Evolutionary conservation across 164 flowering plant genomes (phyloP).

Genomic region (Berberis vulgaris): DNA sequence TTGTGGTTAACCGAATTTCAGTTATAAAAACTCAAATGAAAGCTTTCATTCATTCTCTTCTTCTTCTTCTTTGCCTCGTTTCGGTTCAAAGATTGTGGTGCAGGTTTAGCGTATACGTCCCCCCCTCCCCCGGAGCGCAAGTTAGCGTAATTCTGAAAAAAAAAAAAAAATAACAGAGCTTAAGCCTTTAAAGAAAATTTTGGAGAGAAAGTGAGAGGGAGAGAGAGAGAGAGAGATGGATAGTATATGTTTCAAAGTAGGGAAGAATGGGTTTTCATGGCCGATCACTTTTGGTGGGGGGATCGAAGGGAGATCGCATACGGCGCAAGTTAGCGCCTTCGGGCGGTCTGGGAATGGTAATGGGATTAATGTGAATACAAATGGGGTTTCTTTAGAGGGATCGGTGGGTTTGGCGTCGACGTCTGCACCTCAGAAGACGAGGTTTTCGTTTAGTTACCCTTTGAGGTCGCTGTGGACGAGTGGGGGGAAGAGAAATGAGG

Average conservation of each 20-base stretch:
- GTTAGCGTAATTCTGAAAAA: neutral
- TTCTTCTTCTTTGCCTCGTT: neutral
- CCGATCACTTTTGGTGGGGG: slow-evolving; percentile 25
- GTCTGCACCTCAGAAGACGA: slow-evolving; percentile 15
- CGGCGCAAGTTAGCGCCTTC: slow-evolving; percentile 31
- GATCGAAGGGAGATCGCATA: slow-evolving; percentile 17
- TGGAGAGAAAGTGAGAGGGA: neutral
- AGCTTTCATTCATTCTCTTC: neutral
- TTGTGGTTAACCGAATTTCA: no score
- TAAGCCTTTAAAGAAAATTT: neutral
- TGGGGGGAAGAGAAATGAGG: slow-evolving; percentile 13
- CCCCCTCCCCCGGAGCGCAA: slow-evolving; percentile 1
- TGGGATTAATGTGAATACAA: neutral
- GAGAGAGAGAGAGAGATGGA: slow-evolving; percentile 37
- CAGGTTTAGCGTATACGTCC: slow-evolving; percentile 1
- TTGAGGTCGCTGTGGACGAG: slow-evolving; percentile 49
- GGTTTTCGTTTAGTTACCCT: slow-evolving; percentile 47
- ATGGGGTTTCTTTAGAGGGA: slow-evolving; percentile 20
- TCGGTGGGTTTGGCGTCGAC: slow-evolving; percentile 7
- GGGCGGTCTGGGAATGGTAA: slow-evolving; percentile 10
- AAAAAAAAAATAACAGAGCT: neutral
- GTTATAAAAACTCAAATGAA: no score
- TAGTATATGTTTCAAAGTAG: slow-evolving; percentile 40
- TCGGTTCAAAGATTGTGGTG: slow-evolving; percentile 13
- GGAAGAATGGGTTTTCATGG: slow-evolving; percentile 30